These are phyloP conservation scores for Ampelocalamus luodianensis DNA, from an alignment of 176 grass and related monocot genomes.

Conservation along the genomic window DNA sequence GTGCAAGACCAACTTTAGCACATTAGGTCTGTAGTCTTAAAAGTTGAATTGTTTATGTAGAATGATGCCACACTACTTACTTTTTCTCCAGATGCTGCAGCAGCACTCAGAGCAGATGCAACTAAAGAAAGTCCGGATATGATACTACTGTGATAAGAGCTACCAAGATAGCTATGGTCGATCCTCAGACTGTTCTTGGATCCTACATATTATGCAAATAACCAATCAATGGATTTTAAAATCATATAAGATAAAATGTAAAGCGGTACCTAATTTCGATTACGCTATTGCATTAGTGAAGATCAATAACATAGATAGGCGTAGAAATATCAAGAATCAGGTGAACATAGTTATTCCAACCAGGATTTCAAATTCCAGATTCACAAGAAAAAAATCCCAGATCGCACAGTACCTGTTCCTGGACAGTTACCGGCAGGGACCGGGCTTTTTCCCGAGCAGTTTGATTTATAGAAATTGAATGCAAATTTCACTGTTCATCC, in stretches of 20 bases:
- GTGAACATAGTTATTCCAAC: not conserved
- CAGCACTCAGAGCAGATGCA: constrained; percentile 65
- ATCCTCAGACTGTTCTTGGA: constrained; percentile 64
- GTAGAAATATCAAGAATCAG: constrained; percentile 24
- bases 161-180: constrained; percentile 84
- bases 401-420: not conserved
- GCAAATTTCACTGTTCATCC: not conserved
- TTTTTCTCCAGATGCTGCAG: constrained; percentile 58
- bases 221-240: constrained; percentile 1
- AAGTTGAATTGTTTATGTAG: constrained; percentile 6
- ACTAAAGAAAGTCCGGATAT: constrained; percentile 84
- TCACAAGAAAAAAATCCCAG: not conserved
- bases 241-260: constrained; percentile 6
- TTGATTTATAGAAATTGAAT: not conserved
- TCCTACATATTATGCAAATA: constrained; percentile 49
- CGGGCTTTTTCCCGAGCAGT: not conserved
- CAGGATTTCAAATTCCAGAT: constrained; percentile 2
- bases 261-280: not conserved
- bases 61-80: constrained; percentile 50
- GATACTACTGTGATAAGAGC: constrained; percentile 88
- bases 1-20: not conserved
- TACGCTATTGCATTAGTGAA: constrained; percentile 5
- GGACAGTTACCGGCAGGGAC: not conserved
- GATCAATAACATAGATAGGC: constrained; percentile 8
- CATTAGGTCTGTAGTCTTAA: not conserved